Percentiles rank a stretch among this genome's conserved stretches.
phyloP scores from a whole-genome alignment of 1,284 basidiomycete species.

The Chiua sp. region DNA sequence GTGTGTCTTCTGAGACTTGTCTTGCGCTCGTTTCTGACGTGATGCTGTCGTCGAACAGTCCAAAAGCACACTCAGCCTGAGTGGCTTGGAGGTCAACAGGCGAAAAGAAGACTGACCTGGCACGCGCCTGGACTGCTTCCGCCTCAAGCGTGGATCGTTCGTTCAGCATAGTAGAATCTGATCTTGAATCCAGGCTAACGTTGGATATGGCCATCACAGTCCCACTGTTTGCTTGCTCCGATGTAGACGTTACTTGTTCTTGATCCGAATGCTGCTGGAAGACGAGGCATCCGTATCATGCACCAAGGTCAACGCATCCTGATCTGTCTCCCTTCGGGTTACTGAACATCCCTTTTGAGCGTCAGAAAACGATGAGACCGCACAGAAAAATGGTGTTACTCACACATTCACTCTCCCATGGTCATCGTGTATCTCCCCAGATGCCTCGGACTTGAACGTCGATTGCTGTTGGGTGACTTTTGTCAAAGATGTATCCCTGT shows the following conservation, averaged over 20 bases:
- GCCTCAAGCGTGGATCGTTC: neutral
- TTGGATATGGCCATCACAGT: neutral
- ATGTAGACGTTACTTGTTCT: neutral
- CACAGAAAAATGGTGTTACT: neutral
- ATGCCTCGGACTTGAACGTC: neutral
- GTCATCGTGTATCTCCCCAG: neutral
- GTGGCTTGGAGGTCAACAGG: neutral
- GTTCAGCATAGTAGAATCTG: neutral
- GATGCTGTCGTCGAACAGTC: neutral
- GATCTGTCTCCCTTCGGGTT: neutral
- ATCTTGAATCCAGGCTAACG: neutral
- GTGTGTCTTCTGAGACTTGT: neutral
- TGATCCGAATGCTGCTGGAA: neutral
- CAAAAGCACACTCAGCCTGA: neutral
- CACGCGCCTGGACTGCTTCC: neutral
- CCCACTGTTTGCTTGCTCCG: neutral
- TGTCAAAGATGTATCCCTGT: neutral
- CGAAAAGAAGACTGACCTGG: neutral
- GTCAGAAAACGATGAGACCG: neutral
- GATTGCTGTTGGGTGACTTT: neutral
- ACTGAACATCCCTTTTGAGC: constrained; percentile 3
- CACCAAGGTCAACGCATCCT: neutral
- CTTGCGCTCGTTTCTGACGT: neutral
- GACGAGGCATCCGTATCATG: neutral
- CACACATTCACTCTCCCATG: constrained; percentile 8